A percentile compares a stretch with the other conserved stretches of the same genome.
Conservation (phyloP, 2,329 filamentous ascomycete species). For the Neoscytalidium dimidiatum region DNA sequence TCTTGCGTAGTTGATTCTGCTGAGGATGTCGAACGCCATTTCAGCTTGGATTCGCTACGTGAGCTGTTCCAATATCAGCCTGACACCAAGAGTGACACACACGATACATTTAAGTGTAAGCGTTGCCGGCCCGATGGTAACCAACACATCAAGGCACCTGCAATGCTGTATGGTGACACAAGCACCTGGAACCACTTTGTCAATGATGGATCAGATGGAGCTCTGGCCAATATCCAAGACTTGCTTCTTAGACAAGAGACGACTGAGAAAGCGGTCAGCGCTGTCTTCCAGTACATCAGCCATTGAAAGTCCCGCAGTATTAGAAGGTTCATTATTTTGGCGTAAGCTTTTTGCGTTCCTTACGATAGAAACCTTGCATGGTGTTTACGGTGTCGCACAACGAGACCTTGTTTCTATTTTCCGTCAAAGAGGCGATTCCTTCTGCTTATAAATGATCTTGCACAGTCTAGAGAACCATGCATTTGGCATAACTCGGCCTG, state of each 20-base stretch:
- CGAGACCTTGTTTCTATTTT: no score
- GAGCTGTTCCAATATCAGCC: conserved; percentile 93
- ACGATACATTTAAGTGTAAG: conserved; percentile 99
- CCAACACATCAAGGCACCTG: conserved; percentile 86
- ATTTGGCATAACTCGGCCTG: background rate
- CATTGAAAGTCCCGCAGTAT: conserved; percentile 56
- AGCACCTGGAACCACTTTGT: conserved; percentile 99
- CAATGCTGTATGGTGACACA: conserved; percentile 96
- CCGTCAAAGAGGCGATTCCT: no score
- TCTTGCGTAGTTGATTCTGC: conserved; percentile 95
- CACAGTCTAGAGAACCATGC: background rate
- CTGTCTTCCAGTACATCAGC: conserved; percentile 98
- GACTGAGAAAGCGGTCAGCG: conserved; percentile 77
- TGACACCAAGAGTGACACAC: conserved; percentile 86
- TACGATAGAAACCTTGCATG: no score
- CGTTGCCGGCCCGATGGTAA: conserved; percentile 80
- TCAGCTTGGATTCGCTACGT: conserved; percentile 84
- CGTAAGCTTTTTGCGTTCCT: no score
- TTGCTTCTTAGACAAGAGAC: conserved; percentile 84
- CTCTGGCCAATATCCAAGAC: conserved; percentile 83
- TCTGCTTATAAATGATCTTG: no score
- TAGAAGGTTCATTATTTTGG: no score
- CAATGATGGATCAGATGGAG: conserved; percentile 68
- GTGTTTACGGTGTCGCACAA: no score
- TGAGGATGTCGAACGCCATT: conserved; percentile 96